These are phyloP conservation scores for Fusarium setosum DNA, from an alignment of 2,329 filamentous ascomycete species.

Conservation along the genomic window DNA sequence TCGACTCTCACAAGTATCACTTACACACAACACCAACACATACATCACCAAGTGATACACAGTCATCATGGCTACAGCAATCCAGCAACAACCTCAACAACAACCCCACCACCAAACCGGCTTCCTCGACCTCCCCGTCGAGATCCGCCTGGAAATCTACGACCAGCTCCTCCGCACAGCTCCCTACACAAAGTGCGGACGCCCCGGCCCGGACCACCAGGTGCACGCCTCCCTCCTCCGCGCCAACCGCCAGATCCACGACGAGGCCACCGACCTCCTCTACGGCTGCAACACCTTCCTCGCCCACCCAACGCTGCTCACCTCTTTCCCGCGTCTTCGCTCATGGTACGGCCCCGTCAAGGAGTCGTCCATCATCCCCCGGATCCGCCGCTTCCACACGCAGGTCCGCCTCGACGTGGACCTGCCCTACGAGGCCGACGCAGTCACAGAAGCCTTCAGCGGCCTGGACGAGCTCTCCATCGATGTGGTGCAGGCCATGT, in stretches of 20 bases:
- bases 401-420: constrained; percentile 55
- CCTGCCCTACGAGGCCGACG: constrained; percentile 45
- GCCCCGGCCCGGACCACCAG: constrained; percentile 24
- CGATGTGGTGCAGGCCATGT: constrained; percentile 52
- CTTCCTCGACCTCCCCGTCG: constrained; percentile 56
- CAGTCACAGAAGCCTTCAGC: constrained; percentile 49
- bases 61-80: constrained; percentile 35
- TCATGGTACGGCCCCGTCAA: constrained; percentile 47
- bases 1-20: constrained; percentile 6
- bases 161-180: constrained; percentile 53
- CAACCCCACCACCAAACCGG: constrained; percentile 31
- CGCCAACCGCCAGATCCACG: constrained; percentile 54
- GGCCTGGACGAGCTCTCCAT: constrained; percentile 54
- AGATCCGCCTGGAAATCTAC: constrained; percentile 61
- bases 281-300: constrained; percentile 58
- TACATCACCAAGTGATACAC: constrained; percentile 3
- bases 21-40: neutral
- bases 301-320: constrained; percentile 54
- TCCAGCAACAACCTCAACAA: constrained; percentile 24
- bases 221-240: constrained; percentile 55
- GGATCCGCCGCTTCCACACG: constrained; percentile 54
- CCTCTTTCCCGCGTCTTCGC: constrained; percentile 54
- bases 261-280: constrained; percentile 54
- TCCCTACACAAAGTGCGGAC: constrained; percentile 42
- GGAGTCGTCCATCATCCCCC: constrained; percentile 42